Conservation (phyloP, 2,329 filamentous ascomycete genomes). For the Curvularia lunata region DNA sequence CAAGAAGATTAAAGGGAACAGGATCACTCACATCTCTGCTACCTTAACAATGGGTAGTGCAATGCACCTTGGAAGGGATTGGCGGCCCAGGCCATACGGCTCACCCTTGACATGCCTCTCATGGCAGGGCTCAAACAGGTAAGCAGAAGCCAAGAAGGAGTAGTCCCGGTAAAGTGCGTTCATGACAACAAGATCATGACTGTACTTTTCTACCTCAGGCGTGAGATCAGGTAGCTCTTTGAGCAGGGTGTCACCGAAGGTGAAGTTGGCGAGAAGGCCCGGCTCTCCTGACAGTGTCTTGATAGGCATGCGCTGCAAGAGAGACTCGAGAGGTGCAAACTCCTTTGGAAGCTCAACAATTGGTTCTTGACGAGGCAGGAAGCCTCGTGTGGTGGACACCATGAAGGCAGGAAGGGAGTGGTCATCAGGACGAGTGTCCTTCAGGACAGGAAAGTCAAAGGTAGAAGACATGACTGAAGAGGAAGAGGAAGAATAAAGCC, state of each 20-base stretch:
- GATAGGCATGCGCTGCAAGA: constrained; percentile 80
- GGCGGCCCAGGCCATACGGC: constrained; percentile 77
- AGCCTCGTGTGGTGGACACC: constrained; percentile 77
- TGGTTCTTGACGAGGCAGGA: constrained; percentile 67
- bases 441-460: constrained; percentile 66
- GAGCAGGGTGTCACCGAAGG: constrained; percentile 76
- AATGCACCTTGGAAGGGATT: constrained; percentile 74
- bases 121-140: constrained; percentile 90
- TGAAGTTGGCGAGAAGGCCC: constrained; percentile 76
- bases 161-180: constrained; percentile 92
- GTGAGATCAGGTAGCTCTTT: constrained; percentile 80
- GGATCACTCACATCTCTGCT: constrained; percentile 77
- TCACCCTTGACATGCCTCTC: constrained; percentile 71
- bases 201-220: constrained; percentile 71
- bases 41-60: constrained; percentile 83
- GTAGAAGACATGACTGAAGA: constrained; percentile 51
- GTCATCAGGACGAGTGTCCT: constrained; percentile 68
- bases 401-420: constrained; percentile 74
- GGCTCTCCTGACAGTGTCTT: constrained; percentile 73
- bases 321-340: constrained; percentile 74
- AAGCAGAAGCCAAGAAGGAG: constrained; percentile 86
- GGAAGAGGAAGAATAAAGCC: constrained; percentile 3
- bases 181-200: constrained; percentile 75
- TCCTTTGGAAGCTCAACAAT: constrained; percentile 67
- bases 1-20: background rate